Base-by-base conservation (phyloP, 768 basidiomycete genomes). In the Gloeopeniophorella convolvens region DNA sequence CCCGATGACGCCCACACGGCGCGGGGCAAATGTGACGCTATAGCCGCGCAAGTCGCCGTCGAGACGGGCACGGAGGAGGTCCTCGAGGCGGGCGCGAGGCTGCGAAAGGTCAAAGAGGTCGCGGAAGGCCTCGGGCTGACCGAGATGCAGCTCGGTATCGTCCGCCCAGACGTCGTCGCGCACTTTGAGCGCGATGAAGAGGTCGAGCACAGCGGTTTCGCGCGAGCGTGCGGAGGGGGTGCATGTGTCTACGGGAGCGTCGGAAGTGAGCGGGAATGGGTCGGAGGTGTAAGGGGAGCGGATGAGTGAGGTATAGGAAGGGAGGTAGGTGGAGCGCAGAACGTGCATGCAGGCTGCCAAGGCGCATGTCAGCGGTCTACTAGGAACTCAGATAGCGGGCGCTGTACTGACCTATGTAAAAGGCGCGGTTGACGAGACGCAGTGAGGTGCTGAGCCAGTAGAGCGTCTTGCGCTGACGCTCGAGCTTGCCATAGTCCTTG, bases 61-160 rank as follows among this genome's bases (percentile, higher is more conserved):
- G 28, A 76, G 77, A 43, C 72, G 69, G 30, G 63, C 49, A 23
- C 69, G 62, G 11, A 89, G 72, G 31, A 91, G 72, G 62, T 91
- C 89, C 65, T 91, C 89, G n/a, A 85, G 62, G 18, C 89, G 70
- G 24, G 79, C 77, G 42, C 79, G 77, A 5, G 89, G 89, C 66
- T 91, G 85, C 57, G 71, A 74, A 45, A 85, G 74, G 55, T 85
- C 84, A 62, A 91, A 90, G 21, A 91, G 67, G 59, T 90, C 89
- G 51, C 79, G 80, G 70, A 85, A 90, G 9, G 76, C 73, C 62
- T 89, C 87, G 46, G 83, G 81, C 11, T 82, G 72, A 59, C 83
- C 83, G 40, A 88, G 76, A 58, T 91, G 86, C 20, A 90, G 72
- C 61, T 80, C 79, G 2, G 76, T 74, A 41, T 88, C 84, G 65